Evolutionary conservation across 805 yeast genomes (phyloP), one percentile per base, ranked within the genome.

Genomic region (Schwanniomyces polymorphus): DNA sequence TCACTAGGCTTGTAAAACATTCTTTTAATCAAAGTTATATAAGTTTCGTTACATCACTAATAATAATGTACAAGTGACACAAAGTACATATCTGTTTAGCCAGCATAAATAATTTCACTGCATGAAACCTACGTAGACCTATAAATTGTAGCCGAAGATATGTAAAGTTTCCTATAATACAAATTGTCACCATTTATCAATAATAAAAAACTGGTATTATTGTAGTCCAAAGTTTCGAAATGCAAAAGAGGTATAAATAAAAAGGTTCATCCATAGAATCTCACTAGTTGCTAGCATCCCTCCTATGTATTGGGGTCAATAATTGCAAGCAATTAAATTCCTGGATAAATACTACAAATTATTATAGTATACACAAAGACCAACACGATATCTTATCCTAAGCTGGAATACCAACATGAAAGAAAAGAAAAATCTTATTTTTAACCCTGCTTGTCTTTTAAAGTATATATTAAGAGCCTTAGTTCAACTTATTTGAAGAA

Each of bases 271-370:
- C 29, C 4, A 27, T 27, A 27, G 29, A 27, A 27, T n/a, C n/a
- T n/a, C n/a, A 49, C 91, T 88, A 63, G 78, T 88, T 58, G 90
- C 91, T 44, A 76, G 74, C 54, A 79, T 82, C 51, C 96, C 96
- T 58, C n/a, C 79, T 89, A 61, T 88, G 96, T 75, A 96, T 95
- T 34, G 96, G n/a, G 96, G 83, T 88, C 67, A 88, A 96, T 33
- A 94, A 86, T 48, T 88, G 88, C 84, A 88, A 88, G 78, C 96
- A 95, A 39, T 75, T 88, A 64, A 88, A 88, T 78, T 85, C 88
- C 35, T 88, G 94, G 73, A 84, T n/a, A 61, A 64, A 55, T 49
- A 80, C 89, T 49, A 91, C 90, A 57, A 78, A 85, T 58, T 85
- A 88, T 87, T 84, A 85, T 91, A 85, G 71, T 85, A 81, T n/a